These are phyloP conservation scores for Cladophialophora carrionii DNA, from an alignment of 2,329 filamentous ascomycete species.

Conservation along the genomic window DNA sequence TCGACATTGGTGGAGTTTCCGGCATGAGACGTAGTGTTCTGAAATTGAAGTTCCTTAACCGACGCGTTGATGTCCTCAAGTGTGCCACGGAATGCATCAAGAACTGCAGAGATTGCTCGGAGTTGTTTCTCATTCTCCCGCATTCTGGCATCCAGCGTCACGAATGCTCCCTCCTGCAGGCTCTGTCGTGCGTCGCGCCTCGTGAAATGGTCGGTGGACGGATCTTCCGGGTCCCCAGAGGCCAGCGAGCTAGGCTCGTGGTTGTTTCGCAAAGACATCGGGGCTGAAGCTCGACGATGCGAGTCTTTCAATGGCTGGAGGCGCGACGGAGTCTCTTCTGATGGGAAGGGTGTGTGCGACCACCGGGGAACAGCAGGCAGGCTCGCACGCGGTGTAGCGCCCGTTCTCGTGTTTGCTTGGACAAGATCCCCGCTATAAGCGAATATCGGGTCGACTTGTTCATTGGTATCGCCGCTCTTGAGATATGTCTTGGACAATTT, in stretches of 20 bases:
- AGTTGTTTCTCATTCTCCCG: conserved; percentile 32
- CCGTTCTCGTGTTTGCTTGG: conserved; percentile 15
- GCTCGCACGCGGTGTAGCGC: conserved; percentile 18
- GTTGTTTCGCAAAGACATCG: not conserved
- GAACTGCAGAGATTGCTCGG: conserved; percentile 23
- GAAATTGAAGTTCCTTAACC: conserved; percentile 27
- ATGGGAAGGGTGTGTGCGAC: conserved; percentile 23
- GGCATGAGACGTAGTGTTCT: not conserved
- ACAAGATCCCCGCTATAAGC: conserved; percentile 17
- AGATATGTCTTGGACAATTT: conserved; percentile 36
- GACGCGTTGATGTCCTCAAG: conserved; percentile 30
- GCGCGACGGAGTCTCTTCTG: conserved; percentile 13
- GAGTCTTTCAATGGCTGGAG: conserved; percentile 13
- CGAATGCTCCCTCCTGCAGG: conserved; percentile 20
- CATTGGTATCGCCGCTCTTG: conserved; percentile 29
- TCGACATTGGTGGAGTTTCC: not conserved
- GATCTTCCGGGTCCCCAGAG: not conserved
- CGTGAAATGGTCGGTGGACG: not conserved
- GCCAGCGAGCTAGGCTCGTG: not conserved
- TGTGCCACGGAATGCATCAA: conserved; percentile 27
- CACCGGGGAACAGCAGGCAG: conserved; percentile 15
- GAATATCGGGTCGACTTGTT: conserved; percentile 31
- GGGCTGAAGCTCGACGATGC: conserved; percentile 9
- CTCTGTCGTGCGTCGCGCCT: conserved; percentile 11
- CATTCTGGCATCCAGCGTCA: conserved; percentile 21